Conservation (phyloP, 2,329 filamentous ascomycete species). For the Microthyrium microscopicum region DNA sequence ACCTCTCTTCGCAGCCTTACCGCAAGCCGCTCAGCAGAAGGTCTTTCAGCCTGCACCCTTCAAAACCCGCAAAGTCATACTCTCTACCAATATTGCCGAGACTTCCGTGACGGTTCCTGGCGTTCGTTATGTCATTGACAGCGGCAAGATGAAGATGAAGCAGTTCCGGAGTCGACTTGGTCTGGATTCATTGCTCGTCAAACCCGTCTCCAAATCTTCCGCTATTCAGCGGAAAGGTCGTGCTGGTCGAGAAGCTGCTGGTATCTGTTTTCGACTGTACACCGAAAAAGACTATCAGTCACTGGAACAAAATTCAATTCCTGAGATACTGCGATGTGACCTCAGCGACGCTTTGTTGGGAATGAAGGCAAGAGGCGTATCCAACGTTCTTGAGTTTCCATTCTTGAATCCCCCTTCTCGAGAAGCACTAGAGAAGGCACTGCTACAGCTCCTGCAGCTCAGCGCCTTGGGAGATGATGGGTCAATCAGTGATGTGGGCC, state of each 20-base stretch:
- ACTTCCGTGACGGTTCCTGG: constrained; percentile 93
- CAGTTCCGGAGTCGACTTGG: constrained; percentile 72
- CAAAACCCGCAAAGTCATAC: constrained; percentile 72
- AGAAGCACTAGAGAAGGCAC: constrained; percentile 64
- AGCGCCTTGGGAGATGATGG: constrained; percentile 58
- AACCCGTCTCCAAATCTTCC: constrained; percentile 83
- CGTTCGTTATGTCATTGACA: constrained; percentile 80
- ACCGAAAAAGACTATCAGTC: constrained; percentile 58
- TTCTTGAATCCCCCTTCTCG: constrained; percentile 67
- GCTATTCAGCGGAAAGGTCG: constrained; percentile 83
- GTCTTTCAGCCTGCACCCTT: constrained; percentile 64
- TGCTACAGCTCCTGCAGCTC: constrained; percentile 65
- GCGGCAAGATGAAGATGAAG: constrained; percentile 87
- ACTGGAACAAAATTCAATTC: constrained; percentile 57
- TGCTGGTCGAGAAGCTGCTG: constrained; percentile 80
- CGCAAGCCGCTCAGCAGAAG: constrained; percentile 68
- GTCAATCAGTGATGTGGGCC: constrained; percentile 55
- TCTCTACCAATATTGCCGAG: constrained; percentile 96
- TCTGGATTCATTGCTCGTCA: constrained; percentile 78
- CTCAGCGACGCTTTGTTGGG: constrained; percentile 72
- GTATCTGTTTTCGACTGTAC: constrained; percentile 80
- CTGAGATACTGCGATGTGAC: constrained; percentile 84
- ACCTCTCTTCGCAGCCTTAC: constrained; percentile 78
- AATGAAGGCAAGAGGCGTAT: constrained; percentile 81
- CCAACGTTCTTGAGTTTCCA: constrained; percentile 67